A percentile compares a stretch with the other conserved stretches of the same genome.
Conservation (phyloP, 768 basidiomycete genomes). For the Ephemerocybe angulata region DNA sequence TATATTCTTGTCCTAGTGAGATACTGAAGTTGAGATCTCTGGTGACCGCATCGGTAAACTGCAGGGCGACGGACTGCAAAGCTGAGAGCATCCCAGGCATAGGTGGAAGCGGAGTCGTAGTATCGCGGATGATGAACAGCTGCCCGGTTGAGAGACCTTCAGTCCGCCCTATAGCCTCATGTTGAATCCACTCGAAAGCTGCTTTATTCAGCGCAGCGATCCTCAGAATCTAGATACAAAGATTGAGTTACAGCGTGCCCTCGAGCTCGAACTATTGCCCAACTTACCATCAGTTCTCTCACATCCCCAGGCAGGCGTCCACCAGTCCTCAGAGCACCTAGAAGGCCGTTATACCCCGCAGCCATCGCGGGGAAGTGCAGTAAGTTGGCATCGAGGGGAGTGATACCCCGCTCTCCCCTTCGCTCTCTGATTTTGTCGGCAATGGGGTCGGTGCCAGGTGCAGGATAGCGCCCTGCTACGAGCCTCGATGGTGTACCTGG, state of each 20-base stretch:
- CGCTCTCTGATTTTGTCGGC: constrained; percentile 49
- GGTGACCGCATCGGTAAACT: constrained; percentile 61
- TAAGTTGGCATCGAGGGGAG: constrained; percentile 46
- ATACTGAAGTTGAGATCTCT: constrained; percentile 41
- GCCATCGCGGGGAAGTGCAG: constrained; percentile 47
- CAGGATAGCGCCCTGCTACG: constrained; percentile 42
- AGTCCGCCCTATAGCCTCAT: constrained; percentile 46
- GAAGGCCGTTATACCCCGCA: constrained; percentile 47
- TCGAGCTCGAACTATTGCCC: background rate
- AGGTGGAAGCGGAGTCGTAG: constrained; percentile 37
- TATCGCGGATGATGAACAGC: constrained; percentile 52
- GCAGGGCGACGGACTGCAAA: constrained; percentile 48
- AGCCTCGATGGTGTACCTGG: constrained; percentile 31
- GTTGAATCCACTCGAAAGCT: constrained; percentile 55
- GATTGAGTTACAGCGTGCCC: background rate
- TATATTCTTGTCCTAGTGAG: constrained; percentile 37
- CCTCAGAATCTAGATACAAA: constrained; percentile 38
- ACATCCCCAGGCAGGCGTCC: constrained; percentile 46
- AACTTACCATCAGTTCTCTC: constrained; percentile 47
- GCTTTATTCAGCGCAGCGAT: constrained; percentile 49
- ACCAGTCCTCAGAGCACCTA: constrained; percentile 47
- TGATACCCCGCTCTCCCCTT: constrained; percentile 46
- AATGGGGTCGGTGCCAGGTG: constrained; percentile 37
- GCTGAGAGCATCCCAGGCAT: constrained; percentile 36
- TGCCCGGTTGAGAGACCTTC: constrained; percentile 52